Conservation (phyloP, 306 rosid genomes). For the Inga leiocalycina region DNA sequence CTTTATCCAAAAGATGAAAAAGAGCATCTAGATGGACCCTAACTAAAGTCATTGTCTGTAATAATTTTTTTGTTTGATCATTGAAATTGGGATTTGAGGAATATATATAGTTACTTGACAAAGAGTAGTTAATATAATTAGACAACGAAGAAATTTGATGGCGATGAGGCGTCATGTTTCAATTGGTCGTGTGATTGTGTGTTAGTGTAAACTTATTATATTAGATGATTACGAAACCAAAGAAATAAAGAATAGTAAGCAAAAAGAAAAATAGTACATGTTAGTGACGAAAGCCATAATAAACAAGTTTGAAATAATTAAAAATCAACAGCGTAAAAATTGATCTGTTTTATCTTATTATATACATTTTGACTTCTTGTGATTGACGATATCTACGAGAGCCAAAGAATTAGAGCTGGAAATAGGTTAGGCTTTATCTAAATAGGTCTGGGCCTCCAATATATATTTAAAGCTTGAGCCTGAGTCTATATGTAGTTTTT, state of each 20-base stretch:
- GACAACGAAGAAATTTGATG: not conserved
- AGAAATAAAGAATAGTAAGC: not conserved
- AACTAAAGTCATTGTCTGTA: not conserved
- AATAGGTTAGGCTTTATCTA: too few species aligned
- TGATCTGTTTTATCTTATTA: not conserved
- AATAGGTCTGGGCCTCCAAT: too few species aligned
- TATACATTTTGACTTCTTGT: not conserved
- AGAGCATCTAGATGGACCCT: not conserved
- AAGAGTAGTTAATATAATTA: not conserved
- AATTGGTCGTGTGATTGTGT: not conserved
- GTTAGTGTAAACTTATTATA: not conserved
- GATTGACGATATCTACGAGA: not conserved
- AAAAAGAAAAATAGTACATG: not conserved
- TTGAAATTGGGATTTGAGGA: not conserved
- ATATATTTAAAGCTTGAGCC: too few species aligned
- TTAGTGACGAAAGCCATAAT: not conserved
- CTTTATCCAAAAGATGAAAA: not conserved
- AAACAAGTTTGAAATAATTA: not conserved
- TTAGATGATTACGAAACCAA: constrained; percentile 14
- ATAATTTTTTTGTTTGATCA: not conserved
- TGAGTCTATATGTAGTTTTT: too few species aligned
- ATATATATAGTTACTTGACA: not conserved
- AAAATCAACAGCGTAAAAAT: not conserved
- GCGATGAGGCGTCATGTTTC: not conserved
- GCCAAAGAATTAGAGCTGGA: too few species aligned